Base-by-base conservation (phyloP, 176 grass and related monocot genomes). In the Tillandsia leiboldiana region DNA sequence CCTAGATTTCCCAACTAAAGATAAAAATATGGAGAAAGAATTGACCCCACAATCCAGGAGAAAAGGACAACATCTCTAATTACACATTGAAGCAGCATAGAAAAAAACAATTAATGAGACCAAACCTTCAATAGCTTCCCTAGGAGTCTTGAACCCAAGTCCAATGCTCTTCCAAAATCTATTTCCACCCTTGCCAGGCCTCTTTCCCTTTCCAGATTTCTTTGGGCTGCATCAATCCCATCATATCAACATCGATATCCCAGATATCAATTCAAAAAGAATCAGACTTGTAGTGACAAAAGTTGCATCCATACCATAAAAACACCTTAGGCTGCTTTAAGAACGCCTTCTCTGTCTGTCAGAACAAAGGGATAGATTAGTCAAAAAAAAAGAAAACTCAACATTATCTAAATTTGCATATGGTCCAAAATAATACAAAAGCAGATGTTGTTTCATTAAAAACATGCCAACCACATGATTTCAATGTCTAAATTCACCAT, bases 91-190 rank as follows among this genome's bases (percentile, higher is more conserved):
- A 33, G 29, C 29, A 33, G 29, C 29, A 33, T 33, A 33, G 4
- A 42, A 49, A 49, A 15, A 15, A 67, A 0, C 2, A 49, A n/a
- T 15, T 47, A 28, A 17, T 22, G 20, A 67, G 27, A n/a, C 17
- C 12, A 67, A 33, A 67, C 65, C 65, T 67, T 67, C 65, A 67
- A 67, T 67, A 10, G 65, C 65, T 18, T 67, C 65, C 14, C 65
- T 67, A 0, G 65, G 65, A 47, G 65, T 67, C 33, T 67, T 67
- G 65, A 67, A 67, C 33, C 65, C 33, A 67, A 67, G 65, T 17
- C 65, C 65, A 18, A 67, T 47, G 29, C 65, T 67, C 65, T 67
- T 67, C 65, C 65, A 67, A 47, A 67, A 67, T 67, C 65, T 67
- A 29, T 67, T 67, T 33, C 65, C 65, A 1, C 65, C 65, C 65